A percentile compares a stretch with the other conserved stretches of the same genome.
Evolutionary conservation across 2,329 filamentous ascomycete species (phyloP).

Genomic region (Aspergillus sp.): DNA sequence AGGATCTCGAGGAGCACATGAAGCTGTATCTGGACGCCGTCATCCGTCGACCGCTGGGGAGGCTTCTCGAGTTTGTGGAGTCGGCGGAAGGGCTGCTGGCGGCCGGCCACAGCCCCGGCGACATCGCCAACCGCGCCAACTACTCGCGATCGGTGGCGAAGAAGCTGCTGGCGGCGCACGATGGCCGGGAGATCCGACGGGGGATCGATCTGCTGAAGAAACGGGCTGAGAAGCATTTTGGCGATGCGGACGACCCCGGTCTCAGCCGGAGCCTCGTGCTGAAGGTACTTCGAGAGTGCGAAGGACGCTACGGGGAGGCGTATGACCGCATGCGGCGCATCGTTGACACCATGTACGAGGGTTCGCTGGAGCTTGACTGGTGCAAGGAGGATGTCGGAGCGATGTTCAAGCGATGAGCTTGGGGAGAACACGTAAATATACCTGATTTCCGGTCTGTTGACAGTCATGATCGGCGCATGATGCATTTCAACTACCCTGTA

Average conservation of each 20-base stretch:
- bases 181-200: constrained; percentile 74
- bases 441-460: no score
- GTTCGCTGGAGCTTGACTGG: constrained; percentile 39
- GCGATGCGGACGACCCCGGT: constrained; percentile 68
- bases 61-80: constrained; percentile 83
- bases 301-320: constrained; percentile 45
- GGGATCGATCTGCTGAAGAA: constrained; percentile 85
- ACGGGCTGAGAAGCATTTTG: constrained; percentile 94
- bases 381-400: constrained; percentile 35
- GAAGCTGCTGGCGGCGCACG: constrained; percentile 72
- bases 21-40: constrained; percentile 77
- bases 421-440: constrained; percentile 3
- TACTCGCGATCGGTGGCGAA: constrained; percentile 77
- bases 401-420: constrained; percentile 33
- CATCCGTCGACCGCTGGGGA: constrained; percentile 79
- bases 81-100: constrained; percentile 68
- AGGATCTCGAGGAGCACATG: constrained; percentile 80
- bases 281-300: constrained; percentile 53
- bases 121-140: constrained; percentile 68
- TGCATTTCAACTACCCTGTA: no score
- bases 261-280: constrained; percentile 51
- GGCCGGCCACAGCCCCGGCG: constrained; percentile 44
- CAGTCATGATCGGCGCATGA: no score
- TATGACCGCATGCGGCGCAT: constrained; percentile 42
- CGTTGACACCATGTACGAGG: constrained; percentile 37